A percentile compares a stretch with the other conserved stretches of the same genome.
phyloP scores from a whole-genome alignment of 2,329 filamentous ascomycete species.

The Fusarium floridanum region DNA sequence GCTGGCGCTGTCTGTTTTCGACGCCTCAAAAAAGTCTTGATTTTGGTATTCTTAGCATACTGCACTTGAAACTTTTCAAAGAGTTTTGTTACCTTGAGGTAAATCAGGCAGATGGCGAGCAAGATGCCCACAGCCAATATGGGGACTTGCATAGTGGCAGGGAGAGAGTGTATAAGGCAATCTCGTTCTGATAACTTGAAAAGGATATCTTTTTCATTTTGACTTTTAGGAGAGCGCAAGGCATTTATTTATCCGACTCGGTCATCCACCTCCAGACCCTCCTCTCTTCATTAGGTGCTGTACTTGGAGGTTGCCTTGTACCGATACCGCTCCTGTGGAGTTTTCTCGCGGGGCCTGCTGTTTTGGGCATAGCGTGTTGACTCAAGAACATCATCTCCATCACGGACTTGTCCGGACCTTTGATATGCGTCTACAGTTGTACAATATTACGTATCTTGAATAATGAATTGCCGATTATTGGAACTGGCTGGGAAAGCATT shows the following conservation, averaged over 20 bases:
- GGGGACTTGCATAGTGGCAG: not conserved
- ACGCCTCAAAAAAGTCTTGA: not conserved
- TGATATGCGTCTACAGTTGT: not conserved
- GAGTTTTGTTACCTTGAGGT: not conserved
- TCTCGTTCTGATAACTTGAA: not conserved
- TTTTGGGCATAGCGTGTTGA: not conserved
- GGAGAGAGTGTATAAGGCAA: not conserved
- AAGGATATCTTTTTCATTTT: not conserved
- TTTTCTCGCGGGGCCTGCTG: slow-evolving; percentile 8
- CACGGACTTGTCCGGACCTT: not conserved
- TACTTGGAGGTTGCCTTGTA: not conserved
- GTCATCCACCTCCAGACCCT: not conserved
- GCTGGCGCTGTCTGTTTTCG: not conserved
- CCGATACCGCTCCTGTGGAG: slow-evolving; percentile 1
- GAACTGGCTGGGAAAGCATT: too few species aligned
- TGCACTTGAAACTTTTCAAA: too few species aligned
- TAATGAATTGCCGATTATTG: not conserved
- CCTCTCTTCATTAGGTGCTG: not conserved
- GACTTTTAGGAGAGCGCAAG: not conserved
- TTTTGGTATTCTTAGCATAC: too few species aligned
- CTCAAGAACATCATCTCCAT: not conserved
- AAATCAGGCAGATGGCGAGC: not conserved
- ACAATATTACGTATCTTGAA: not conserved
- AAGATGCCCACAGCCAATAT: not conserved
- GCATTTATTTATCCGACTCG: not conserved